Evolutionary conservation across 768 basidiomycete species (phyloP).

Genomic region (Pleurotus citrinopileatus): DNA sequence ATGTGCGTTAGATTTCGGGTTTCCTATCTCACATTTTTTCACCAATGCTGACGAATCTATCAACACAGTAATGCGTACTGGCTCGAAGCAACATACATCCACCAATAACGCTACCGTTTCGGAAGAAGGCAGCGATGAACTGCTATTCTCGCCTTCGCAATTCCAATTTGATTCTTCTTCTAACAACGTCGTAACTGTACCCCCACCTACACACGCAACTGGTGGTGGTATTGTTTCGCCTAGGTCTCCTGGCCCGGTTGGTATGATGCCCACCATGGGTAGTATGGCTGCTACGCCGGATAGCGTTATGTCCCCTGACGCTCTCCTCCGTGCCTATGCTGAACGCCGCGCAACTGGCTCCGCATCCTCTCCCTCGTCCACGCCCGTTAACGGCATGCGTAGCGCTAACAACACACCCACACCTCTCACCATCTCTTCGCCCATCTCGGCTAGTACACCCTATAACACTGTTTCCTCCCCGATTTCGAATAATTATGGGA

Average conservation of each 20-base stretch:
- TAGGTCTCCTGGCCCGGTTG: slow-evolving; percentile 9
- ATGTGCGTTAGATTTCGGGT: slow-evolving; percentile 36
- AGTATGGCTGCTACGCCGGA: slow-evolving; percentile 31
- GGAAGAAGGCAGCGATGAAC: slow-evolving; percentile 9
- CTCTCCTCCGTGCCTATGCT: slow-evolving; percentile 75
- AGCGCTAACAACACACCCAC: not conserved
- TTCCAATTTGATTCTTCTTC: slow-evolving; percentile 1
- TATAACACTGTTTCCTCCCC: slow-evolving; percentile 2
- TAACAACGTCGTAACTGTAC: slow-evolving; percentile 3
- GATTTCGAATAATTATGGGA: slow-evolving; percentile 8
- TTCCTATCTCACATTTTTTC: not conserved
- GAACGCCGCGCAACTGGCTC: slow-evolving; percentile 24
- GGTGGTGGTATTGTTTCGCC: slow-evolving; percentile 12
- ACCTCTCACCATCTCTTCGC: not conserved
- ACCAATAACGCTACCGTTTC: slow-evolving; percentile 9
- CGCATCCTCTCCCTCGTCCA: not conserved
- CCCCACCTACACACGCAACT: slow-evolving; percentile 18
- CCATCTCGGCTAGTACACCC: slow-evolving; percentile 1
- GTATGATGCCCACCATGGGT: slow-evolving; percentile 28
- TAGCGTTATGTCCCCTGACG: slow-evolving; percentile 59
- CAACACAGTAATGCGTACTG: slow-evolving; percentile 70
- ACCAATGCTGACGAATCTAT: too few species aligned
- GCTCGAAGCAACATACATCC: slow-evolving; percentile 17
- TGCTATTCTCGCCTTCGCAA: slow-evolving; percentile 2
- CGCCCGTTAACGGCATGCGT: not conserved